Percentiles rank a stretch among this genome's conserved stretches.
phyloP scores from a whole-genome alignment of 768 basidiomycete species.

The Lentinula lateritia region DNA sequence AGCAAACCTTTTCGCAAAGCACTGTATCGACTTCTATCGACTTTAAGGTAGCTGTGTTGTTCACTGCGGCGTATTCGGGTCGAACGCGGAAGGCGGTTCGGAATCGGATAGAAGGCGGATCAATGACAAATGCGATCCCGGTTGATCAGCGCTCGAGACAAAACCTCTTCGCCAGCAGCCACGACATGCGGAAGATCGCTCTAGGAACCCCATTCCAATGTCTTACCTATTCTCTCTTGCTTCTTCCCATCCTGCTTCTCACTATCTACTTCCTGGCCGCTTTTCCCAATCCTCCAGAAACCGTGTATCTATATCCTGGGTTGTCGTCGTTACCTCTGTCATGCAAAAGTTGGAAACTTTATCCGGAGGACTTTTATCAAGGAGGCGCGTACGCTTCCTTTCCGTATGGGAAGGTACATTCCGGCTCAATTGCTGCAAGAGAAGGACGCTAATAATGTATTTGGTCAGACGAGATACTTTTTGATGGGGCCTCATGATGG shows the following conservation, averaged over 20 bases:
- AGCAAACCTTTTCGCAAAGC: no score
- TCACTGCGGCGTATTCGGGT: no score
- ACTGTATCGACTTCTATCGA: no score
- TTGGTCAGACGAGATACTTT: constrained; percentile 66
- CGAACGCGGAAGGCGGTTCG: background rate
- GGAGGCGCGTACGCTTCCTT: constrained; percentile 61
- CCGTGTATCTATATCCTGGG: constrained; percentile 47
- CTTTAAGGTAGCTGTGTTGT: no score
- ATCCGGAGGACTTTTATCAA: constrained; percentile 64
- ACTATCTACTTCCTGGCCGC: constrained; percentile 56
- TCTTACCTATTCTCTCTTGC: constrained; percentile 49
- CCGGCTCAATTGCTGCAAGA: background rate
- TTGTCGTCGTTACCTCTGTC: constrained; percentile 53
- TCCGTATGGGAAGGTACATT: constrained; percentile 57
- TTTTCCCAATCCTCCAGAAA: constrained; percentile 57
- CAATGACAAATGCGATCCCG: background rate
- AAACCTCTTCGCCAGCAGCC: background rate
- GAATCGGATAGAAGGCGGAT: background rate
- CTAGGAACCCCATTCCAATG: constrained; percentile 2
- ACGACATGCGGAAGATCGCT: constrained; percentile 1
- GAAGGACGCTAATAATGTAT: background rate
- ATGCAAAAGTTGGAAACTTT: constrained; percentile 60
- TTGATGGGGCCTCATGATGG: constrained; percentile 66
- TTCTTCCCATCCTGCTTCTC: constrained; percentile 57
- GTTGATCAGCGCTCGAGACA: background rate